Evolutionary conservation across 345 rosid species (phyloP), one percentile per base, ranked within the genome.

Genomic region (Chamaenerion angustifolium): DNA sequence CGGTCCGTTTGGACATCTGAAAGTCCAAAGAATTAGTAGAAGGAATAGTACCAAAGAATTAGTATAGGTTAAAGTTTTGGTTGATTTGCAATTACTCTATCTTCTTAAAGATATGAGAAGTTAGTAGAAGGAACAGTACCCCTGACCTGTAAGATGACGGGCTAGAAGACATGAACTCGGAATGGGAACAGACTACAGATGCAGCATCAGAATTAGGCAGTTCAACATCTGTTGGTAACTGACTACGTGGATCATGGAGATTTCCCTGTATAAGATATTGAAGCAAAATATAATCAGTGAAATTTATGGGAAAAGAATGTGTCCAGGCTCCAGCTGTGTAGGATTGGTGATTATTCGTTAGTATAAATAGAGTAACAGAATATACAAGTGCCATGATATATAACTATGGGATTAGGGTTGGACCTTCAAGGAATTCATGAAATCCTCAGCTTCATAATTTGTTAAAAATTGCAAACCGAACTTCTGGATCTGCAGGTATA

Each of bases 401-500:
- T 21, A 62, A 37, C 61, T 51, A 25, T 10, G 41, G 51, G 12
- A 51, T 35, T 46, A 40, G 48, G 58, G 45, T 56, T 57, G 42
- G 16, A 86, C 98, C 81, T 76, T 71, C 66, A 90, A 60, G 55
- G 66, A 55, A 57, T 57, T 63, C 10, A 71, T 68, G 65, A 89
- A 85, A 59, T 59, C 44, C 66, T 68, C 78, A 1, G 79, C 76
- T 56, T 76, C 90, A 68, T 55, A 54, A 70, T 43, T 51, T 12
- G 79, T 71, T 35, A 68, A 52, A 67, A 90, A 90, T 52, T 79
- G 74, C 54, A 83, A 18, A 42, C 86, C 92, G 49, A 86, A 90
- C 68, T 90, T 86, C 66, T 90, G 94, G 56, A 83, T 64, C 94
- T 90, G 94, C 52, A 71, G 66, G 54, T 40, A 45, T 59, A 41